Evolutionary conservation across 2,329 filamentous ascomycete genomes (phyloP), one percentile per base, ranked within the genome.

Genomic region (Myriosclerotinia scirpicola): DNA sequence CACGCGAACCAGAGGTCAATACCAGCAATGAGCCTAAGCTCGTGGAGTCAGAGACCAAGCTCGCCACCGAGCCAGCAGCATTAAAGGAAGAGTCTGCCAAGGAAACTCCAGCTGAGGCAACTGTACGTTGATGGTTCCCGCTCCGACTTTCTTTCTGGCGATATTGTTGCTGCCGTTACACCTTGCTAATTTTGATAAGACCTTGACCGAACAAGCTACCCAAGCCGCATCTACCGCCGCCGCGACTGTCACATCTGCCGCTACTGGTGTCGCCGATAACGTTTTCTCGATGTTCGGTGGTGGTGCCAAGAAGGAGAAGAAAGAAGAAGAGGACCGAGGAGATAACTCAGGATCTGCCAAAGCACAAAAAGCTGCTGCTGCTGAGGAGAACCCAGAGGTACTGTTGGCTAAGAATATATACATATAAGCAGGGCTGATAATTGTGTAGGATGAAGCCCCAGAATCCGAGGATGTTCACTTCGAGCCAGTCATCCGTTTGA

Each of bases 281-380:
- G 91, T 98, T 71, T 98, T 98, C 84, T 94, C 92, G 80, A 98
- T 99, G 95, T 99, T 99, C 78, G 95, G 95, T 74, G 95, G 95
- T 71, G 95, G 95, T 70, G 91, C 91, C 69, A 96, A 96, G 87
- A 98, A 97, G 84, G 92, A 95, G 83, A 93, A 92, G 85, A 96
- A 95, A 85, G 88, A 89, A 71, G 83, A 90, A 42, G 91, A 91
- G 76, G 92, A 91, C 73, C 89, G 88, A 71, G 90, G 93, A 72
- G 93, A 97, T 79, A 91, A 88, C 78, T 96, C 92, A 72, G 93
- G 93, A 75, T 93, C 91, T 79, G 90, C 91, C 76, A 95, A 95
- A 84, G 90, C 89, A 67, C 87, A 92, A 70, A 86, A 87, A 75
- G 80, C 81, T 76, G 83, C 82, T 62, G 71, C 74, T 68, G 77